Evolutionary conservation across 2,329 filamentous ascomycete species (phyloP), one percentile per base, ranked within the genome.

Genomic region (Aspergillus niger): DNA sequence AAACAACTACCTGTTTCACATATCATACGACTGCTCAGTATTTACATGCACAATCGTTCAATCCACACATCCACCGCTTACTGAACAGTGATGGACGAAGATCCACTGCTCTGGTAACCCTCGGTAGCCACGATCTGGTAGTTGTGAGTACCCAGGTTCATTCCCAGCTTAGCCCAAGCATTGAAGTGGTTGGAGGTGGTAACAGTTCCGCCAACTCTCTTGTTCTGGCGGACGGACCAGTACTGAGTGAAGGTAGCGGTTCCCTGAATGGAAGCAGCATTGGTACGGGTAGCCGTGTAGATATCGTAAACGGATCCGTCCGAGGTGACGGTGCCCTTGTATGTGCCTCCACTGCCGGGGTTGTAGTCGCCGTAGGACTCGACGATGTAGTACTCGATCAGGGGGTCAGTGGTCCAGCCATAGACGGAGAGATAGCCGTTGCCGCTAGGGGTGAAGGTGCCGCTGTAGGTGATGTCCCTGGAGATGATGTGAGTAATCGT

Each of bases 71-170:
- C 28, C 3, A 30, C 3, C 0, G 2, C 24, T 60, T n/a, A 70
- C 2, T 53, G 70, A n/a, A 79, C 75, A 22, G 76, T 79, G 32
- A 79, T 75, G 20, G 63, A 66, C 2, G 75, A 66, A 36, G 69
- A 72, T 1, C 78, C 78, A 61, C 71, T 76, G 63, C 76, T 78
- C 65, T 77, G 58, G 54, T 80, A 79, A 1, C 78, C 78, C 67
- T 81, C 79, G 1, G 75, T 79, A 1, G 76, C 74, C 13, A 80
- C 66, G 55, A 80, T 77, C 67, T 78, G 77, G 57, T 79, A 79
- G 61, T 79, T 70, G 59, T 71, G 70, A 4, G 68, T 68, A 0
- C 75, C 74, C 41, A 77, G 22, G 5, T 63, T 64, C 69, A 78
- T 63, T 1, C 74, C 75, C 20, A 70, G 61, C 6, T 50, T 50